These are phyloP conservation scores for Cicer cuneatum DNA, from an alignment of 306 rosid genomes.

Conservation along the genomic window DNA sequence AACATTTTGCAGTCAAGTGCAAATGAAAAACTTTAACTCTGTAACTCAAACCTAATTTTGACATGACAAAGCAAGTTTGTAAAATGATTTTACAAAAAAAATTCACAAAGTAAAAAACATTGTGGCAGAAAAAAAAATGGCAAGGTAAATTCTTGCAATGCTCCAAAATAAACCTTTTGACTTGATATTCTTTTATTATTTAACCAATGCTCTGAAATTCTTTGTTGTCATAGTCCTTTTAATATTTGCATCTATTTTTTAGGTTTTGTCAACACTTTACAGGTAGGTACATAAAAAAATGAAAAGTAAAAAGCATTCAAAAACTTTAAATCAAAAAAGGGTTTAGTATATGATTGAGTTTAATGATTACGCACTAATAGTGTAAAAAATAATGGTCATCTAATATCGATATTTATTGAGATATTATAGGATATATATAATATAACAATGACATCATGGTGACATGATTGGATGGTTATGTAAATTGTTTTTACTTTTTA, in stretches of 20 bases:
- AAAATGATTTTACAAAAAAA: no score
- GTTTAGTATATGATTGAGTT: no score
- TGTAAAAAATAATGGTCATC: no score
- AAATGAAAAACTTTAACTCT: slow-evolving; percentile 11
- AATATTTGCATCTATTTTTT: neutral
- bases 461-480: no score
- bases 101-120: neutral
- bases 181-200: neutral
- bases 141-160: neutral
- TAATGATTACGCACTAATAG: no score
- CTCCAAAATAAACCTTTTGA: neutral
- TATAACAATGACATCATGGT: no score
- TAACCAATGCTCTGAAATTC: neutral
- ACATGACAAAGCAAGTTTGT: neutral
- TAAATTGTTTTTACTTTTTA: no score
- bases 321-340: no score
- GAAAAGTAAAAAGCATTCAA: no score
- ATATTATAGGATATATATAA: no score
- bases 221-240: neutral
- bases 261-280: neutral
- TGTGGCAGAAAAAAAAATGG: neutral
- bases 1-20: slow-evolving; percentile 9
- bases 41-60: slow-evolving; percentile 28
- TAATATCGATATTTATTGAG: no score
- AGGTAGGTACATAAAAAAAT: no score